Conservation (phyloP, 345 rosid species). For the Brassica rapa region DNA sequence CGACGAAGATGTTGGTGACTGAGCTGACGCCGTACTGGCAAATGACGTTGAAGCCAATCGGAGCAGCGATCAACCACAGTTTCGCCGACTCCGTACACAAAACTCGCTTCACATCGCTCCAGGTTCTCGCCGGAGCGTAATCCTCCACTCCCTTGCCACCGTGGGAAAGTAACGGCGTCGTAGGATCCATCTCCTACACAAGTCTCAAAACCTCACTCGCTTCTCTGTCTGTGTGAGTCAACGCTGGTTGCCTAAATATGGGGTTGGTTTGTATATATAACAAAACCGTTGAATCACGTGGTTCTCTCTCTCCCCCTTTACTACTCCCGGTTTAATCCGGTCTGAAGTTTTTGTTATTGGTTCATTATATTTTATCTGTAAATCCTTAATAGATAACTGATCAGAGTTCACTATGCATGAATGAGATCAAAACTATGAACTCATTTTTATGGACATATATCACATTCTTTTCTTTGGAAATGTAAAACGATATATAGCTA, state of each 20-base stretch:
- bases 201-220: not conserved
- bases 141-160: slow-evolving; percentile 37
- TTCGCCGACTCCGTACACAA: slow-evolving; percentile 54
- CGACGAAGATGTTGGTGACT: slow-evolving; percentile 59
- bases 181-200: slow-evolving; percentile 47
- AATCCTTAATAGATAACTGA: not conserved
- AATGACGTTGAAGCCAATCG: slow-evolving; percentile 51
- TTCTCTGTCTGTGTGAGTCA: slow-evolving; percentile 2
- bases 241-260: slow-evolving; percentile 17
- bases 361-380: not conserved
- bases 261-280: slow-evolving; percentile 30
- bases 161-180: slow-evolving; percentile 47
- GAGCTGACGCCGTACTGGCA: slow-evolving; percentile 60
- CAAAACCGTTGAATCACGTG: slow-evolving; percentile 38
- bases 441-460: not conserved
- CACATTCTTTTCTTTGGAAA: not conserved
- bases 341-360: not conserved
- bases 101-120: slow-evolving; percentile 46
- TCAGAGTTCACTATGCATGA: not conserved
- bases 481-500: not conserved
- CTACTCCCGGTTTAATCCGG: not conserved
- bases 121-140: slow-evolving; percentile 49
- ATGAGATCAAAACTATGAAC: not conserved
- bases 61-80: slow-evolving; percentile 69
- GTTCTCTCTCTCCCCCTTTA: slow-evolving; percentile 3